Evolutionary conservation across 345 rosid genomes (phyloP), one percentile per base, ranked within the genome.

Genomic region (Salix arbutifolia): DNA sequence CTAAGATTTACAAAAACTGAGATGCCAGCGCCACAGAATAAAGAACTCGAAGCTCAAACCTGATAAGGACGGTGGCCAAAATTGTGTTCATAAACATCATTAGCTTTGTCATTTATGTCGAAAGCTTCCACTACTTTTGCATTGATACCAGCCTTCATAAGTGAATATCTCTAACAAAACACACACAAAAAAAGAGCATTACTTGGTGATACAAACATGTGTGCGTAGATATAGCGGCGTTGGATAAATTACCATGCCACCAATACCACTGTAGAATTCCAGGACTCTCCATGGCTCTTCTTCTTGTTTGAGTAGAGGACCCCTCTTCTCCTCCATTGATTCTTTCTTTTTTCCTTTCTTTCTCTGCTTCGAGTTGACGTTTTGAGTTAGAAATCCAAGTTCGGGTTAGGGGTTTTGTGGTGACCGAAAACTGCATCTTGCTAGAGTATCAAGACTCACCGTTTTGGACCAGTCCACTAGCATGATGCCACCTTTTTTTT

Each of bases 201-300:
- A 31, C 2, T 5, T 37, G 44, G 16, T 6, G 35, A 60, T 60
- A 28, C 23, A 19, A 19, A 16, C 7, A 21, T 56, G 26, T 19
- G 61, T 46, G 4, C 14, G 17, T 46, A 13, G 50, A 46, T 14
- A 46, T 13, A 18, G 4, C 5, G 66, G 78, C 73, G 69, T 44
- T 61, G 21, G 25, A 62, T n/a, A 35, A 74, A 26, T 65, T 89
- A 94, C 96, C 97, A 94, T 89, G 74, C 95, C 98, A 67, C 97
- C 97, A 52, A 94, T 82, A 62, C 98, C 98, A 38, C 93, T 94
- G 88, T 90, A 91, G 89, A 94, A 94, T 75, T 94, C 98, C 73
- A 94, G 93, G 69, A 89, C 91, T 87, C 94, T 81, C 92, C 94
- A 87, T 82, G 89, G 91, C 77, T 87, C 76, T 74, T 79, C 84